A percentile compares a stretch with the other conserved stretches of the same genome.
Conservation (phyloP, 192 early-diverging fungal genomes). For the Coemansia sp. region DNA sequence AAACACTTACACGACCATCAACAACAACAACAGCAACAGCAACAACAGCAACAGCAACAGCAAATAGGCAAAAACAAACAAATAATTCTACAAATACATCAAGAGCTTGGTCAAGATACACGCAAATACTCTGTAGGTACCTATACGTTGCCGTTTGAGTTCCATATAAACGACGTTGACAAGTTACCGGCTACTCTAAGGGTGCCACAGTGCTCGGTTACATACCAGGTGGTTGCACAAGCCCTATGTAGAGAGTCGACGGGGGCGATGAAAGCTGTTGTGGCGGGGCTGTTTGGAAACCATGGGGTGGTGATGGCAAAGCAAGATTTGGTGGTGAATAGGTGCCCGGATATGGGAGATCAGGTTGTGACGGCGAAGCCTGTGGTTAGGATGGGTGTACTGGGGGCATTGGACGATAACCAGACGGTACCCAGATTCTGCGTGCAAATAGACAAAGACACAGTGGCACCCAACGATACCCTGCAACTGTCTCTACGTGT, state of each 20-base stretch:
- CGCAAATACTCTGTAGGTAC: slow-evolving; percentile 1
- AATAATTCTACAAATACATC: no score
- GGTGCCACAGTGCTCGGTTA: slow-evolving; percentile 18
- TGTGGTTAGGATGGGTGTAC: slow-evolving; percentile 10
- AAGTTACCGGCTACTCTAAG: slow-evolving; percentile 8
- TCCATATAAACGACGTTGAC: neutral
- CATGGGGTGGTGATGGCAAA: neutral
- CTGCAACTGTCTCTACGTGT: slow-evolving; percentile 11
- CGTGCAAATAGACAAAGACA: slow-evolving; percentile 12
- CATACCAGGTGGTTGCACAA: neutral
- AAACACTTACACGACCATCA: neutral
- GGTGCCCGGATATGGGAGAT: slow-evolving; percentile 6
- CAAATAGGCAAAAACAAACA: neutral
- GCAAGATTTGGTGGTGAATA: neutral
- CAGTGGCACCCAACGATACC: slow-evolving; percentile 9
- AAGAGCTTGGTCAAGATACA: no score
- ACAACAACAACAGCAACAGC: neutral
- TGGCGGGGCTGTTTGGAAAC: neutral
- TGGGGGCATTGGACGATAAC: slow-evolving; percentile 7
- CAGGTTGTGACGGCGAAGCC: neutral
- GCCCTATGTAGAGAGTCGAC: no score
- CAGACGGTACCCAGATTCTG: slow-evolving; percentile 8
- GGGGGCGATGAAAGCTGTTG: neutral
- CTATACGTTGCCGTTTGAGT: slow-evolving; percentile 30
- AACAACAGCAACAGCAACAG: neutral